Conservation (phyloP, 495 filamentous ascomycete genomes). For the Usnea hakonensis region DNA sequence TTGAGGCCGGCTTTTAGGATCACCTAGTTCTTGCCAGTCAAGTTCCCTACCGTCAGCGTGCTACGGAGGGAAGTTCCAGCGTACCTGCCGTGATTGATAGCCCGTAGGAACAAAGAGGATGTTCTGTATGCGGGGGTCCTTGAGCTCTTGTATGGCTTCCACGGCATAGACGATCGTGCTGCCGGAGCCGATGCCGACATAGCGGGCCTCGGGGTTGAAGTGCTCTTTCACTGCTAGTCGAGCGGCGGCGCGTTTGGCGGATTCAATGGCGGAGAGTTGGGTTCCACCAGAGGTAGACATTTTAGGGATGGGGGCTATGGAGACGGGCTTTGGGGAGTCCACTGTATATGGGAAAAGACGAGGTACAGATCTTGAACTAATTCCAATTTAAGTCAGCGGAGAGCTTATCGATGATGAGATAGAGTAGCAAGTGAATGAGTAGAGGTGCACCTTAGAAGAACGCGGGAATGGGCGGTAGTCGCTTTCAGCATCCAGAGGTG, state of each 20-base stretch:
- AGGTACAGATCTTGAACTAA: not conserved
- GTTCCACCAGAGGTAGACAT: constrained; percentile 27
- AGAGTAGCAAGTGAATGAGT: not conserved
- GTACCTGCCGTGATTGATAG: constrained; percentile 62
- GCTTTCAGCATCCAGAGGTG: constrained; percentile 1
- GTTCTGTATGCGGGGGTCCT: constrained; percentile 44
- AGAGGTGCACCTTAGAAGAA: not conserved
- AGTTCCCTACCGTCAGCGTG: not conserved
- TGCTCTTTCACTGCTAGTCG: constrained; percentile 76
- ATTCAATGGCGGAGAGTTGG: constrained; percentile 49
- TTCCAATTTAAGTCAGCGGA: constrained; percentile 1
- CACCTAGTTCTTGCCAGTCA: constrained; percentile 37
- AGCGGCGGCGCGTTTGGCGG: constrained; percentile 77
- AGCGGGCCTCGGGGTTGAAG: constrained; percentile 61
- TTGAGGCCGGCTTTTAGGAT: constrained; percentile 69
- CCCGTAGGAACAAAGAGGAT: constrained; percentile 88
- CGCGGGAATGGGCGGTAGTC: not conserved
- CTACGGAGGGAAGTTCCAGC: not conserved
- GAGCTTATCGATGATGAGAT: not conserved
- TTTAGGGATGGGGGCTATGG: constrained; percentile 7
- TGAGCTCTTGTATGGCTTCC: constrained; percentile 75
- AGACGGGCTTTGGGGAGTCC: constrained; percentile 18
- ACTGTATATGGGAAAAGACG: constrained; percentile 15
- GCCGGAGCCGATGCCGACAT: constrained; percentile 88
- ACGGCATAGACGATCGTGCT: constrained; percentile 94